Evolutionary conservation across 805 yeast genomes (phyloP).

Genomic region (Ogataea methylovora): DNA sequence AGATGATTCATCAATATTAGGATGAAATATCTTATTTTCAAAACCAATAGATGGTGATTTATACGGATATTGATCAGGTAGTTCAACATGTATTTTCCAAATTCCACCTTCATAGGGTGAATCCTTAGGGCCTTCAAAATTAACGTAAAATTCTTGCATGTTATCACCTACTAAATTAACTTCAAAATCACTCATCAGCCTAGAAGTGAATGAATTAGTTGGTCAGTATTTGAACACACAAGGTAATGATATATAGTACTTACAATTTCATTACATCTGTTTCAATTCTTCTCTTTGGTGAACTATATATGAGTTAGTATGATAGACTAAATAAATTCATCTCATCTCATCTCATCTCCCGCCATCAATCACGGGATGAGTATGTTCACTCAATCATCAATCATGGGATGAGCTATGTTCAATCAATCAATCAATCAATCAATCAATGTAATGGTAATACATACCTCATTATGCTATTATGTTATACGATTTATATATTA

Average conservation of each 20-base stretch:
- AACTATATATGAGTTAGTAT: no score
- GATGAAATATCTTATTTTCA: constrained; percentile 85
- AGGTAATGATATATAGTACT: constrained; percentile 22
- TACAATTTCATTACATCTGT: constrained; percentile 93
- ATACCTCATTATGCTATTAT: no score
- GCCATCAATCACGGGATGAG: no score
- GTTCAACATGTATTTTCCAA: constrained; percentile 88
- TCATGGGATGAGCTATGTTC: no score
- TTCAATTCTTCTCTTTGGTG: constrained; percentile 76
- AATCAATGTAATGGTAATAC: no score
- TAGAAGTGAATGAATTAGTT: constrained; percentile 9
- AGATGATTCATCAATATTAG: constrained; percentile 83
- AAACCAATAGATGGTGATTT: constrained; percentile 96
- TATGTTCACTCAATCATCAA: no score
- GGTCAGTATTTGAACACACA: no score
- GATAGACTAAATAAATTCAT: no score
- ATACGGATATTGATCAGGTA: constrained; percentile 93
- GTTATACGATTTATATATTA: no score
- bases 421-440: no score
- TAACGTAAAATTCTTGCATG: constrained; percentile 80
- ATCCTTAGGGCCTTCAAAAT: constrained; percentile 78
- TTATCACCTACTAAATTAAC: constrained; percentile 76
- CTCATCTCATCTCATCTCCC: no score
- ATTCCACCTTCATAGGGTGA: constrained; percentile 86
- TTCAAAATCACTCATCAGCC: constrained; percentile 86